Conservation (phyloP, 176 grass and related monocot genomes). For the Aegilops speltoides region DNA sequence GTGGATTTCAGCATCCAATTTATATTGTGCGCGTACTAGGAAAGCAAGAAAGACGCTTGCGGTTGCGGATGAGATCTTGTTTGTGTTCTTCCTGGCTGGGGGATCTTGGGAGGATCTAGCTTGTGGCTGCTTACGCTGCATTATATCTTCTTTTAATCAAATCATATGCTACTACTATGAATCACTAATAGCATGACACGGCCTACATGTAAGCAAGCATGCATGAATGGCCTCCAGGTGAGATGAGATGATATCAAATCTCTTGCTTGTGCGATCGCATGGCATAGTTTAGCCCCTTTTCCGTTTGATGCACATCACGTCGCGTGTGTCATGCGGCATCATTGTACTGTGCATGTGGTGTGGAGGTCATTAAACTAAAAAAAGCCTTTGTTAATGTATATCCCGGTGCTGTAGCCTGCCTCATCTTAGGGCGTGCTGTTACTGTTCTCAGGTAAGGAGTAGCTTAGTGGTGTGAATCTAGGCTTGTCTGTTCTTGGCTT, state of each 20-base stretch:
- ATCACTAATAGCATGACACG: background rate
- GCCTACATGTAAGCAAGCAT: background rate
- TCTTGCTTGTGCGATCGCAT: slow-evolving; percentile 10
- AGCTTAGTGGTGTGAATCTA: slow-evolving; percentile 27
- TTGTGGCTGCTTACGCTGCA: slow-evolving; percentile 22
- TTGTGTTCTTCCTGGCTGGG: background rate
- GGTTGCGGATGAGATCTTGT: slow-evolving; percentile 37
- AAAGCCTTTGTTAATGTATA: background rate
- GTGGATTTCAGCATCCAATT: slow-evolving; percentile 45
- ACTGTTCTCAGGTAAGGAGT: slow-evolving; percentile 27
- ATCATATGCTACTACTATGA: background rate
- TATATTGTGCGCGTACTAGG: slow-evolving; percentile 41
- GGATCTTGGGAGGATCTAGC: slow-evolving; percentile 35
- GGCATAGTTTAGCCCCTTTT: background rate
- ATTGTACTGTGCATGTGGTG: slow-evolving; percentile 33
- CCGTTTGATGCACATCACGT: background rate
- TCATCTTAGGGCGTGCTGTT: slow-evolving; percentile 23
- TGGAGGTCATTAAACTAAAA: background rate
- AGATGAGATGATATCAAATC: slow-evolving; percentile 30
- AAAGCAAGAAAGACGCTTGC: slow-evolving; percentile 18
- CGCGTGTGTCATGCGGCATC: slow-evolving; percentile 23
- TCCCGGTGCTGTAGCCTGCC: slow-evolving; percentile 1
- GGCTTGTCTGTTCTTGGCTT: slow-evolving; percentile 45
- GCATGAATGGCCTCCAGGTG: background rate
- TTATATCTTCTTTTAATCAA: slow-evolving; percentile 15